Conservation (phyloP, 2,329 filamentous ascomycete genomes). For the Seiridium unicorne region DNA sequence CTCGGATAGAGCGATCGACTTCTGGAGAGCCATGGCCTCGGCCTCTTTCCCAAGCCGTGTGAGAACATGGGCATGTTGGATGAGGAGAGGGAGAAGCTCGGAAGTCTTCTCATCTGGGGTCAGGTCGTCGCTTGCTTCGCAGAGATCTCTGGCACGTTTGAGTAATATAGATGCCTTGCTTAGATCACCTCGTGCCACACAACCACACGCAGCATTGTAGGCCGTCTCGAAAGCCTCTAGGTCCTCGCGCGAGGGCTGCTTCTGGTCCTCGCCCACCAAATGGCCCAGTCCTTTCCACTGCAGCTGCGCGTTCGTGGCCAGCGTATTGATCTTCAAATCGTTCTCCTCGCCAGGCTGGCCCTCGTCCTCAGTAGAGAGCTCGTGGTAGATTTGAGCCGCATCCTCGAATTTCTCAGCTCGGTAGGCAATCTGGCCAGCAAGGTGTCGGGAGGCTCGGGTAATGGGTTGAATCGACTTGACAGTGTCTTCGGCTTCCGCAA, state of each 20-base stretch:
- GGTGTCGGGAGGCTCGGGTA: constrained; percentile 43
- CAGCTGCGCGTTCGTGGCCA: constrained; percentile 70
- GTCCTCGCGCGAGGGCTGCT: constrained; percentile 57
- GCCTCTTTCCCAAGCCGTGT: constrained; percentile 62
- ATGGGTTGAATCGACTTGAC: constrained; percentile 30
- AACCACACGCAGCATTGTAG: constrained; percentile 75
- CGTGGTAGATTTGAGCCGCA: constrained; percentile 61
- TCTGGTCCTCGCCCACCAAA: constrained; percentile 49
- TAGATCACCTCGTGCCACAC: constrained; percentile 68
- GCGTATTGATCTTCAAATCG: constrained; percentile 74
- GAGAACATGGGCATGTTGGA: constrained; percentile 74
- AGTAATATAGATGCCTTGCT: constrained; percentile 64
- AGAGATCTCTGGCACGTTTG: constrained; percentile 68
- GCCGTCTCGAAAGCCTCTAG: constrained; percentile 77
- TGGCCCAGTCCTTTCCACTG: constrained; percentile 63
- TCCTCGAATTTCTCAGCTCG: constrained; percentile 71
- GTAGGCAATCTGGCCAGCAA: constrained; percentile 69
- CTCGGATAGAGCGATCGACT: constrained; percentile 60
- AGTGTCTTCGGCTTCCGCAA: constrained; percentile 58
- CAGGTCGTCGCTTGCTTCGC: constrained; percentile 71
- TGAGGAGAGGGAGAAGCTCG: constrained; percentile 72
- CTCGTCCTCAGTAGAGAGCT: constrained; percentile 46
- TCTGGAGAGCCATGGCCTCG: constrained; percentile 63
- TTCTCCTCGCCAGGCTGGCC: constrained; percentile 61
- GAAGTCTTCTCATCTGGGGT: constrained; percentile 70